A percentile compares a stretch with the other conserved stretches of the same genome.
These are phyloP conservation scores for Coniella lustricola DNA, from an alignment of 2,329 filamentous ascomycete species.

Conservation along the genomic window DNA sequence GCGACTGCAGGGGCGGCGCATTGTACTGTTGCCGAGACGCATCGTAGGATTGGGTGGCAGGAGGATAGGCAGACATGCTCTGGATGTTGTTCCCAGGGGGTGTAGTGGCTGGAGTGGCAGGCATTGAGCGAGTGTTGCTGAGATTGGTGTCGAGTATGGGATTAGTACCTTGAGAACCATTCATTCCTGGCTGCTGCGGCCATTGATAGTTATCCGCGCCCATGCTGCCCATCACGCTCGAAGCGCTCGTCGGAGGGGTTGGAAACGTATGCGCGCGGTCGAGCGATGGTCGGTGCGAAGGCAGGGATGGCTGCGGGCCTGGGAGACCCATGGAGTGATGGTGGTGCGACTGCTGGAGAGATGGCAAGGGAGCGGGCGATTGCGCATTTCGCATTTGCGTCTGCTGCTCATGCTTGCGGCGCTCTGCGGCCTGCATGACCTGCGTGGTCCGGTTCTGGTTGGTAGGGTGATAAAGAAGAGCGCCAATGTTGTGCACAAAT, in stretches of 20 bases:
- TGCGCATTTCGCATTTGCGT: constrained; percentile 56
- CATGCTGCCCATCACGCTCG: constrained; percentile 70
- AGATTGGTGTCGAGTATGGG: constrained; percentile 74
- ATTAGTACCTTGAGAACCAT: constrained; percentile 55
- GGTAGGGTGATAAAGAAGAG: constrained; percentile 85
- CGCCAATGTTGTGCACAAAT: constrained; percentile 95
- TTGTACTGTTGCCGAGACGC: constrained; percentile 73
- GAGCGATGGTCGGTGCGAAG: constrained; percentile 65
- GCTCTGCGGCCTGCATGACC: constrained; percentile 79
- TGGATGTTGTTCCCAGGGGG: constrained; percentile 73
- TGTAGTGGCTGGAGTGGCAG: constrained; percentile 83
- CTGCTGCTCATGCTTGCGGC: constrained; percentile 64
- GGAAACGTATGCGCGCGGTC: constrained; percentile 90
- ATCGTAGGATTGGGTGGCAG: constrained; percentile 65
- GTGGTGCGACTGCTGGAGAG: constrained; percentile 60
- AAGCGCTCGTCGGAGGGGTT: constrained; percentile 88
- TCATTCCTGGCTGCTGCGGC: constrained; percentile 53
- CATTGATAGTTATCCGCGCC: constrained; percentile 75
- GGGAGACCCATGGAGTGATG: constrained; percentile 50
- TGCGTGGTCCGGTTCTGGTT: constrained; percentile 78
- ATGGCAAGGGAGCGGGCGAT: constrained; percentile 51
- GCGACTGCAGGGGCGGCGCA: constrained; percentile 56
- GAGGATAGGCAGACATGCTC: constrained; percentile 71
- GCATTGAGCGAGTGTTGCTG: constrained; percentile 76
- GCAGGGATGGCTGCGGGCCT: constrained; percentile 46